A percentile compares a stretch with the other conserved stretches of the same genome.
Evolutionary conservation across 331 rosid genomes (phyloP).

Genomic region (Acacia pycnantha): DNA sequence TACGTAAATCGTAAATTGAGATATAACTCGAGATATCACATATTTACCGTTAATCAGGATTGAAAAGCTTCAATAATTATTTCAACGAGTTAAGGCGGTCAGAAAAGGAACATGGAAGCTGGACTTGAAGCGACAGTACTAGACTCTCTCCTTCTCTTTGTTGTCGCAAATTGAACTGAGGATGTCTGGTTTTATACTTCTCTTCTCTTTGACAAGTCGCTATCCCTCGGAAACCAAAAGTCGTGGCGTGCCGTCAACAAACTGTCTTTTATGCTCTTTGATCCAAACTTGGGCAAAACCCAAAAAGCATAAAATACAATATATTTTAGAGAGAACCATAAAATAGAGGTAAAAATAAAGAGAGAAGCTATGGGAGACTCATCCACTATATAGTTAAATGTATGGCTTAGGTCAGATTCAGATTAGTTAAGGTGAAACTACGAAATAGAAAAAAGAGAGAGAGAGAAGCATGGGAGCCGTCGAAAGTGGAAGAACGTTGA

Average conservation of each 20-base stretch:
- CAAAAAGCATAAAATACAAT: not conserved
- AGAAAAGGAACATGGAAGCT: slow-evolving; percentile 3
- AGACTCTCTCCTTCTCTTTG: not conserved
- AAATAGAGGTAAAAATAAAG: no score
- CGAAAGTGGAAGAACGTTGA: not conserved
- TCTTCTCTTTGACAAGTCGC: not conserved
- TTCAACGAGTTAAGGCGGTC: no score
- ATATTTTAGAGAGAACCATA: no score
- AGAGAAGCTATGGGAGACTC: no score
- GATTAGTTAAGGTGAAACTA: no score
- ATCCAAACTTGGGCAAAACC: not conserved
- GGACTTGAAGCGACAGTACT: not conserved
- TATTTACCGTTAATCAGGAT: no score
- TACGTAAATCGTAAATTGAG: no score
- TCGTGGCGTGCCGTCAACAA: not conserved
- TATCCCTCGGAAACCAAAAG: not conserved
- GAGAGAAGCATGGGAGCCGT: not conserved
- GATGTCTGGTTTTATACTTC: not conserved
- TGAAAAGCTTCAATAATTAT: no score
- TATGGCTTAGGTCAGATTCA: no score
- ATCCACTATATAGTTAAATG: no score
- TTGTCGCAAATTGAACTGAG: not conserved
- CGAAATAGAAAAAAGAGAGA: no score
- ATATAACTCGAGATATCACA: no score
- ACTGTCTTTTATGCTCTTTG: not conserved